phyloP scores from a whole-genome alignment of 257 asterid genomes.

The Phtheirospermum japonicum region DNA sequence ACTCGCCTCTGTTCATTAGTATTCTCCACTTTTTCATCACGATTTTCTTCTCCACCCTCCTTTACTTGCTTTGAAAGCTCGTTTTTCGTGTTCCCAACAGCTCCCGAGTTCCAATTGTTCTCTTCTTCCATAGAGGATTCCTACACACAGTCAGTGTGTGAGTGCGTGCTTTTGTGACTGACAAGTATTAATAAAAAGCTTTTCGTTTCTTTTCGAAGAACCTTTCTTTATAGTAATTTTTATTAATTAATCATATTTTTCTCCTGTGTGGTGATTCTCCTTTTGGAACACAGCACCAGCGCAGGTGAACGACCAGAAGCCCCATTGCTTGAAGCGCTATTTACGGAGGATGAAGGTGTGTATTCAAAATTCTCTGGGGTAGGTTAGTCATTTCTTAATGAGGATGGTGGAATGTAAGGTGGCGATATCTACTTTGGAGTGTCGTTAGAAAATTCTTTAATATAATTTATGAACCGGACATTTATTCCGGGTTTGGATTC shows the following conservation, averaged over 20 bases:
- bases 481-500: conserved; percentile 30
- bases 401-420: conserved; percentile 21
- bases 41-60: conserved; percentile 27
- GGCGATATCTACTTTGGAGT: conserved; percentile 28
- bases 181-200: conserved; percentile 25
- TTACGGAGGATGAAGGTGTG: background rate
- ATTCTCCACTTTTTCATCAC: conserved; percentile 24
- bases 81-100: conserved; percentile 8
- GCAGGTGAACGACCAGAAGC: conserved; percentile 10
- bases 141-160: conserved; percentile 34
- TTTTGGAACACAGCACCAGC: background rate
- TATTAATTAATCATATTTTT: background rate
- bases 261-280: conserved; percentile 1
- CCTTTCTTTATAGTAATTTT: conserved; percentile 29
- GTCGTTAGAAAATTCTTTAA: conserved; percentile 25
- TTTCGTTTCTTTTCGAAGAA: conserved; percentile 18
- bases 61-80: conserved; percentile 24
- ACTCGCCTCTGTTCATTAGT: conserved; percentile 33
- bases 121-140: conserved; percentile 46
- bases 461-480: conserved; percentile 31
- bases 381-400: background rate
- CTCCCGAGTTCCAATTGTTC: conserved; percentile 32
- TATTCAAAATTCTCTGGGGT: background rate
- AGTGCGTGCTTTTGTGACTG: conserved; percentile 41
- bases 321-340: background rate